Evolutionary conservation across 768 basidiomycete species (phyloP).

Genomic region (Mycena indigotica): DNA sequence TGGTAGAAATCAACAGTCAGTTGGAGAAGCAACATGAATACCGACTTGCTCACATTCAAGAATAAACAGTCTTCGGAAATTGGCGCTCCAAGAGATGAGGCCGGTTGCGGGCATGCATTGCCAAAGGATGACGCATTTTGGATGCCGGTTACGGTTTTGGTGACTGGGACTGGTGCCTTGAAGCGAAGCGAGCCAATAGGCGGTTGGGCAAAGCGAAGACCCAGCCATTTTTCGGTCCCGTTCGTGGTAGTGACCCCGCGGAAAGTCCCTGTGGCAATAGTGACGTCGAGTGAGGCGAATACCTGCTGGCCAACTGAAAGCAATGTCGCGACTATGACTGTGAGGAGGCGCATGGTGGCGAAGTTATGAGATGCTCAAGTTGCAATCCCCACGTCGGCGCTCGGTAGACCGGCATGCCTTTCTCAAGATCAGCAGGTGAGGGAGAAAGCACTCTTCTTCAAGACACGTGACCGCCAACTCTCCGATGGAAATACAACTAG

Average conservation of each 20-base stretch:
- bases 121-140: slow-evolving; percentile 52
- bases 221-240: slow-evolving; percentile 59
- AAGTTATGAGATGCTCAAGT: not conserved
- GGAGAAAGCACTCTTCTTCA: too few species aligned
- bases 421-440: too few species aligned
- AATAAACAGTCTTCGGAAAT: slow-evolving; percentile 57
- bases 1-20: too few species aligned
- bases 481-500: too few species aligned
- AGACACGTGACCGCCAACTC: too few species aligned
- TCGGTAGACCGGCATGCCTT: too few species aligned
- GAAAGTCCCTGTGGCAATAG: slow-evolving; percentile 47
- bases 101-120: slow-evolving; percentile 56
- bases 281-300: slow-evolving; percentile 38
- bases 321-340: not conserved
- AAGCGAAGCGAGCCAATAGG: slow-evolving; percentile 60
- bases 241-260: slow-evolving; percentile 45
- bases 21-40: too few species aligned
- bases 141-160: slow-evolving; percentile 30
- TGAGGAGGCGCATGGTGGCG: not conserved
- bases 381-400: not conserved
- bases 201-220: slow-evolving; percentile 60
- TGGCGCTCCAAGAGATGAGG: slow-evolving; percentile 41
- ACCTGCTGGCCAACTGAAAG: slow-evolving; percentile 2
- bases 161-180: slow-evolving; percentile 52
- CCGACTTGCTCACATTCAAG: slow-evolving; percentile 43